Evolutionary conservation across 2,329 filamentous ascomycete genomes (phyloP).

Genomic region (Eurotiales sp.): DNA sequence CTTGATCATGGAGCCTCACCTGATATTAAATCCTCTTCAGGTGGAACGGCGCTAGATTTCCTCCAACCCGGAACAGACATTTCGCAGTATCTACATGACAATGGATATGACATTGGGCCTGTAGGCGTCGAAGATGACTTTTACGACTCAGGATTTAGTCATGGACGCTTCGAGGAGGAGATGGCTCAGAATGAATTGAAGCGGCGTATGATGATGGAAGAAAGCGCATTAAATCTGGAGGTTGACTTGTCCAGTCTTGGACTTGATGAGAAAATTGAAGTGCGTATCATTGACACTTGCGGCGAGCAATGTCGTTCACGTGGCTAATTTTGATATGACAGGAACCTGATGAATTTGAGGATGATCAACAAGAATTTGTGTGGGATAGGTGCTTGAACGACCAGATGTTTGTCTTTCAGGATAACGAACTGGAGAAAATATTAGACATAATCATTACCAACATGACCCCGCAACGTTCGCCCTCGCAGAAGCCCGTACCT

Average conservation of each 20-base stretch:
- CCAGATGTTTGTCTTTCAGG: constrained; percentile 99
- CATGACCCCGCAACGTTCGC: constrained; percentile 93
- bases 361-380: constrained; percentile 90
- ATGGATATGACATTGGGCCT: constrained; percentile 67
- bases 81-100: constrained; percentile 90
- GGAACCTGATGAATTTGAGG: constrained; percentile 72
- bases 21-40: constrained; percentile 90
- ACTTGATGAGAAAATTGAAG: constrained; percentile 92
- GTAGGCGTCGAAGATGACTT: constrained; percentile 68
- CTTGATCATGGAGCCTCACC: constrained; percentile 93
- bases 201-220: constrained; percentile 93
- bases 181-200: constrained; percentile 95
- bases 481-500: constrained; percentile 95
- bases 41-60: constrained; percentile 92
- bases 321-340: constrained; percentile 13
- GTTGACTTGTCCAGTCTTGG: constrained; percentile 94
- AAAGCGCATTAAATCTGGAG: constrained; percentile 93
- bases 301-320: background rate
- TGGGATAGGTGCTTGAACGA: constrained; percentile 94
- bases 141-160: constrained; percentile 85
- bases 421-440: constrained; percentile 85
- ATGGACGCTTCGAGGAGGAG: constrained; percentile 94
- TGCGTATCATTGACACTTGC: constrained; percentile 38
- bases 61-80: constrained; percentile 94
- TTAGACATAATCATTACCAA: constrained; percentile 95